These are phyloP conservation scores for Phlebiopsis flavidoalba DNA, from an alignment of 768 basidiomycete species.

Conservation along the genomic window DNA sequence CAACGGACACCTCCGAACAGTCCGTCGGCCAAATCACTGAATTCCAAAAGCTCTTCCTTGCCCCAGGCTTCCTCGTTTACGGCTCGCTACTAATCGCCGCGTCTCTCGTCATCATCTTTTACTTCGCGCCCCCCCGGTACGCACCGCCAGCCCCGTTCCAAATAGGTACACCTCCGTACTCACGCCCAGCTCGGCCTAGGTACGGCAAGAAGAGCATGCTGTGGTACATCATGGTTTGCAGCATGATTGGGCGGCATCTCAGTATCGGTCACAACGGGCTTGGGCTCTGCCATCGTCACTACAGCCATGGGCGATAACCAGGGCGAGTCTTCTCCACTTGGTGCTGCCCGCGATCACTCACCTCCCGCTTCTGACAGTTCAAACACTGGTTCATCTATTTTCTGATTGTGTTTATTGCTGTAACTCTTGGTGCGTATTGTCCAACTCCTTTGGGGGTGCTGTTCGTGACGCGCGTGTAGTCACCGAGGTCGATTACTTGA, in stretches of 20 bases:
- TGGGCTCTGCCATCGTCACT: conserved; percentile 87
- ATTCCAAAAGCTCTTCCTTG: conserved; percentile 77
- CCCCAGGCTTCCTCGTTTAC: conserved; percentile 78
- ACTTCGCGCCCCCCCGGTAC: conserved; percentile 61
- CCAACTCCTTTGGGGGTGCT: not conserved
- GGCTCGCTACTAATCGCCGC: conserved; percentile 56
- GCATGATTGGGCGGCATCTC: conserved; percentile 95
- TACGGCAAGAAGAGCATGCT: conserved; percentile 93
- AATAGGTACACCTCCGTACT: not conserved
- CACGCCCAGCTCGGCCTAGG: conserved; percentile 26
- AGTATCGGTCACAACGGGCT: conserved; percentile 90
- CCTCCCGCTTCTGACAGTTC: conserved; percentile 48
- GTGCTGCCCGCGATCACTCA: not conserved
- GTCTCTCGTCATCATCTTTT: conserved; percentile 71
- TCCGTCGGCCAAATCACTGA: conserved; percentile 62
- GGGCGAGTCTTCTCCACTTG: conserved; percentile 34
- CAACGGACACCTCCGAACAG: conserved; percentile 72
- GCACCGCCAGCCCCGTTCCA: not conserved
- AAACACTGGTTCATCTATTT: conserved; percentile 92
- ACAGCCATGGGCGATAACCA: conserved; percentile 73
- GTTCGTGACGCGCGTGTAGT: conserved; percentile 34
- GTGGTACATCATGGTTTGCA: conserved; percentile 93
- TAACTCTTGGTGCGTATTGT: conserved; percentile 58
- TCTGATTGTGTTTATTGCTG: conserved; percentile 72
- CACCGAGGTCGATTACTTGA: conserved; percentile 92